Base-by-base conservation (phyloP, 345 rosid genomes). In the Orychophragmus violaceus region DNA sequence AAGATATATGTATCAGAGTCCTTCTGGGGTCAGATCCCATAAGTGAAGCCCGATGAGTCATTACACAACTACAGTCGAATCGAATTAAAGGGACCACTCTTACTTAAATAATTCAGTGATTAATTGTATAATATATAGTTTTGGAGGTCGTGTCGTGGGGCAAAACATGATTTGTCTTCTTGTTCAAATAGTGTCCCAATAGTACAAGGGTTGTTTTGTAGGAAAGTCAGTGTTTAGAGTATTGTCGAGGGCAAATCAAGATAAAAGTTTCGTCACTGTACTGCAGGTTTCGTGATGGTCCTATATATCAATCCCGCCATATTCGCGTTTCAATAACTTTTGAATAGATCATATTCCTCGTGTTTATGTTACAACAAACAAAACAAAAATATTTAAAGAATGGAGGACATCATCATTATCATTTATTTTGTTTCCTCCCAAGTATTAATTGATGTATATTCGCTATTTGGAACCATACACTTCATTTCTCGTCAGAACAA, bases 231-330 rank as follows among this genome's bases (percentile, higher is more conserved):
- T 55, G 57, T 62, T 54, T 44, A 62, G 49, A 62, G 63, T 62
- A 42, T 54, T 62, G 75, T 62, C 57, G 62, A 70, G 8, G 9
- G 23, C 75, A 62, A 70, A 70, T 70, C 56, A 70, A 62, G 62
- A 52, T 70, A 70, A 29, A 39, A 69, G 33, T 52, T 54, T 62
- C 21, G 1, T 52, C 37, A 70, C 16, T 37, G 66, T 59, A 69
- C 66, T 69, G 67, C 74, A 68, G 67, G 48, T 13, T 61, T 60
- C 14, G 36, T 13, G 6, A 39, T 59, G 73, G 66, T 69, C 66
- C 74, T 24, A 24, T 19, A 49, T 11, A 21, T 22, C 35, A 2
- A 50, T 37, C 66, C 59, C 73, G 73, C 73, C 73, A 69, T 14
- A 45, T 69, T 69, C 73, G 59, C 48, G 64, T 44, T 68, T 57